Base-by-base conservation (phyloP, 768 basidiomycete genomes). In the Phaeotremella skinneri region DNA sequence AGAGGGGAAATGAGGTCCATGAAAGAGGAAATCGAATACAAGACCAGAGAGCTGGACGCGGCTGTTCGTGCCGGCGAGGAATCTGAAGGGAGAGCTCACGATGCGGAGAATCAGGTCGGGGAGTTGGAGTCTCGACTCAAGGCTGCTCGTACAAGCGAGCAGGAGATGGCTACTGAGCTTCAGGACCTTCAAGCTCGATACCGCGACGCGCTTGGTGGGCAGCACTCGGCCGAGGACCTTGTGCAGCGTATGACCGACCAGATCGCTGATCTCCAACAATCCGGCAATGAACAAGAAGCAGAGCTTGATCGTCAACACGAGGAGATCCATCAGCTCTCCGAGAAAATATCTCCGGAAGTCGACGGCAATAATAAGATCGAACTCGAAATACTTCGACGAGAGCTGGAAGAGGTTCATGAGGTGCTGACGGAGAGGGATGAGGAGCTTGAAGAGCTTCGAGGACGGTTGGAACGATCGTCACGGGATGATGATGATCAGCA, bases 371-470 rank as follows among this genome's bases (percentile, higher is more conserved):
- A 58, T 45, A 34, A 57, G 4, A 32, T 64, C 29, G 62, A 64
- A 21, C 17, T 67, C 23, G 47, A 43, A n/a, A 23, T 48, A 2
- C 45, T 64, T 5, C 55, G 55, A 23, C 48, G 49, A 14, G 55
- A 62, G 30, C 20, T 69, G 23, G 55, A 67, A 25, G 58, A 53
- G 16, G 49, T 55, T n/a, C 47, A 61, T n/a, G 49, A 45, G 5
- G 21, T 16, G 2, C 25, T 68, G 13, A 56, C 58, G 17, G 61
- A 65, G n/a, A 59, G 55, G n/a, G 69, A 71, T 32, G 43, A 59
- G 2, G 72, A 71, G 30, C 26, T 70, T 0, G 70, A 70, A 31
- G 56, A 52, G 17, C 47, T 66, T 14, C 43, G 47, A n/a, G 64
- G 58, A 27, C 56, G 55, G 50, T 54, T 63, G 23, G 64, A 64